Evolutionary conservation across 1,139 yeast genomes (phyloP).

Genomic region (Geotrichum citri-aurantii): DNA sequence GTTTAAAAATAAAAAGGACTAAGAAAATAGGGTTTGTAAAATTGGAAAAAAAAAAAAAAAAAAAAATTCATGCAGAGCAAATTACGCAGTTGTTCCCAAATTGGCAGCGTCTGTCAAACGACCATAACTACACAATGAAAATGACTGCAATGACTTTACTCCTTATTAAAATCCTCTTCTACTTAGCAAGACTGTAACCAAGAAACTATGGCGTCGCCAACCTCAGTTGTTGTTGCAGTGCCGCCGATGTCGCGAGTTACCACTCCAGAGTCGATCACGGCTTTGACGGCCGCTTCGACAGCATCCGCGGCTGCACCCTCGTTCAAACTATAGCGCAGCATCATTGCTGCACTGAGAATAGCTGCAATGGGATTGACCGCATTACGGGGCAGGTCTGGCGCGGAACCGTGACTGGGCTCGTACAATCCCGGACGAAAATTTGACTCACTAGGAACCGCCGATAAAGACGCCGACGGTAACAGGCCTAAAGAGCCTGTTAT

Average conservation of each 20-base stretch:
- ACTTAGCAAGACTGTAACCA: background rate
- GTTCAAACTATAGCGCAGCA: constrained; percentile 73
- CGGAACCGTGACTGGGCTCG: constrained; percentile 94
- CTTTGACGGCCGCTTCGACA: constrained; percentile 66
- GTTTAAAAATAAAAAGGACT: background rate
- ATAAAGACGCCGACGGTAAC: constrained; percentile 78
- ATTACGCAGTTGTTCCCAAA: background rate
- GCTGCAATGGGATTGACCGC: constrained; percentile 86
- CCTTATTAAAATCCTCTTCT: background rate
- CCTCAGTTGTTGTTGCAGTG: constrained; percentile 59
- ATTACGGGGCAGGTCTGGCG: constrained; percentile 75
- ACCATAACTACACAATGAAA: background rate
- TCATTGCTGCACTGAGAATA: constrained; percentile 77
- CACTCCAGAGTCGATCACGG: constrained; percentile 64
- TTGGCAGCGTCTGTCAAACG: background rate
- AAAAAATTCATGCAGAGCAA: too few relatives aligned
- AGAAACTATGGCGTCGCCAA: constrained; percentile 69
- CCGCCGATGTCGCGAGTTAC: constrained; percentile 81
- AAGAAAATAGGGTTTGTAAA: background rate
- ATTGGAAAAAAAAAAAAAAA: background rate
- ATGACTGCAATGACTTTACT: background rate
- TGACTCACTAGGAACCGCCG: constrained; percentile 64
- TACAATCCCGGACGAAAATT: constrained; percentile 74
- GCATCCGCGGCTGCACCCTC: constrained; percentile 64
- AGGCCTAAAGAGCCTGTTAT: constrained; percentile 84